phyloP scores from a whole-genome alignment of 345 rosid genomes.

The Alliaria petiolata region DNA sequence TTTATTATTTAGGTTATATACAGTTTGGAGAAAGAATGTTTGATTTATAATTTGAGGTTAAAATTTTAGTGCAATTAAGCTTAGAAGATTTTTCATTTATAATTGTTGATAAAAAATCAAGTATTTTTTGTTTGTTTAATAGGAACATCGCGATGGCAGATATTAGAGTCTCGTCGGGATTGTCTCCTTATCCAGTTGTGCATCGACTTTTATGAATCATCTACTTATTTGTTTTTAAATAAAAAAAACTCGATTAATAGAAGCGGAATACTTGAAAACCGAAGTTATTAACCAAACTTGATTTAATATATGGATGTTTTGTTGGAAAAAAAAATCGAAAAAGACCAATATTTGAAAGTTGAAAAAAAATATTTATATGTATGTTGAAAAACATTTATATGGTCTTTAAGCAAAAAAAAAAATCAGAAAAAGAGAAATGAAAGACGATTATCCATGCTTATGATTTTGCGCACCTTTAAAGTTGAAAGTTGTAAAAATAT shows the following conservation, averaged over 20 bases:
- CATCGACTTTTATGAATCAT: not conserved
- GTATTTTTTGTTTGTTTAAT: not conserved
- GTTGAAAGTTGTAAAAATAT: not conserved
- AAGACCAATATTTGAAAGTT: too few species aligned
- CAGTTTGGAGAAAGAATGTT: not conserved
- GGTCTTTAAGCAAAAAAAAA: too few species aligned
- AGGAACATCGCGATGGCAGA: conserved; percentile 17
- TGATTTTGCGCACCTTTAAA: not conserved
- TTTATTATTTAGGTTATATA: not conserved
- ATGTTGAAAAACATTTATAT: too few species aligned
- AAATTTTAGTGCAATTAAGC: not conserved
- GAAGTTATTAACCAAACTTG: too few species aligned
- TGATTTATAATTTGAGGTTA: not conserved
- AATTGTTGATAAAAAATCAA: not conserved
- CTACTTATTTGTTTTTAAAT: too few species aligned
- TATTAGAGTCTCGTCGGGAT: conserved; percentile 1
- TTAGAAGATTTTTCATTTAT: not conserved
- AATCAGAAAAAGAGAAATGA: not conserved
- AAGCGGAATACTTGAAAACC: too few species aligned
- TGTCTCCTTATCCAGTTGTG: conserved; percentile 15
- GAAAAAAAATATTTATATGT: too few species aligned
- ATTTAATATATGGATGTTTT: too few species aligned
- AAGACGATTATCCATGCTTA: not conserved
- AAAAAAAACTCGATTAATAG: too few species aligned
- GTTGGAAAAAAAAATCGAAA: too few species aligned